Base-by-base conservation (phyloP, 305 asterid genomes). In the Rubia tinctorum region DNA sequence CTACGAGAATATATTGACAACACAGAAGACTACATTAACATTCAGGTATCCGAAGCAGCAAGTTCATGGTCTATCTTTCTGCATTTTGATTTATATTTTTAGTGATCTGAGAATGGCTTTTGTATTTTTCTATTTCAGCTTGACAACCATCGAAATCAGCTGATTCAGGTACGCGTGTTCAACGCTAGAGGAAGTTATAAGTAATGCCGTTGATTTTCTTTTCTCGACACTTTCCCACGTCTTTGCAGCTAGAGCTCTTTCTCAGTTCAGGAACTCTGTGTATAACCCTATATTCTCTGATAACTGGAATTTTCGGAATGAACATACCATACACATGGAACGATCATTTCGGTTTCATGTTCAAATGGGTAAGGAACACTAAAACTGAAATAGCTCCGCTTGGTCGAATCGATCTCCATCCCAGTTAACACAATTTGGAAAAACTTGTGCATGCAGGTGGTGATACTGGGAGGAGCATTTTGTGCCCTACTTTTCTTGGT, bases 81-180 rank as follows among this genome's bases (percentile, higher is more conserved):
- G 64, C 45, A 40, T 47, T 43, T 72, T 64, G 4, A 25, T 67
- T 39, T 68, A 37, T 61, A 66, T 71, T 2, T 25, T 12, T 68
- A 37, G 2, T 47, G 14, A 72, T 71, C 74, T 79, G 45, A 75
- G 68, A 66, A 15, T 15, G 25, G 69, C 51, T 55, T 37, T 14
- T 47, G 23, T 64, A 27, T 71, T 20, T 44, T 53, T 71, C 13
- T 25, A 8, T 81, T 73, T 72, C 96, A 93, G 96, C 97, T 93
- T 63, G 98, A 93, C 80, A 91, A 93, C 84, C 98, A 91, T 72
- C 90, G 98, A 76, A 93, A 93, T 80, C 98, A 93, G 84, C 94
- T 93, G 75, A 93, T 93, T 80, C 98, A 93, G 97, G 98, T 65
- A 37, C 49, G 30, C 5, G 0, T 23, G 8, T 22, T 8, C 10